Evolutionary conservation across 2,329 filamentous ascomycete species (phyloP).

Genomic region (Herpomyces periplanetae): DNA sequence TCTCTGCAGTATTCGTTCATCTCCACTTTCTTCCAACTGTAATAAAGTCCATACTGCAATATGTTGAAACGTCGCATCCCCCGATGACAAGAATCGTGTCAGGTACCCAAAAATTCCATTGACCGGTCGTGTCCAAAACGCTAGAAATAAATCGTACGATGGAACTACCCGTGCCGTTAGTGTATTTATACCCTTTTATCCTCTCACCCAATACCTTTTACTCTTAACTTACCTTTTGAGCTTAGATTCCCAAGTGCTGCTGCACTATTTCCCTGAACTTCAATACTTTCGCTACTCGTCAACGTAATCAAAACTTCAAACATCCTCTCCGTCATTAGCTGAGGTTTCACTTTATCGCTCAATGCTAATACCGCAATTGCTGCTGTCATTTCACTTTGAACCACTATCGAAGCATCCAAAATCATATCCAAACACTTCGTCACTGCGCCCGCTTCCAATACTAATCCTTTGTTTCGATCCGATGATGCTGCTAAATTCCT

Average conservation of each 20-base stretch:
- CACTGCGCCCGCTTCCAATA: conserved; percentile 74
- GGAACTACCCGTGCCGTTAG: too few species aligned
- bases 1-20: conserved; percentile 46
- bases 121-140: conserved; percentile 65
- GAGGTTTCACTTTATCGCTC: conserved; percentile 74
- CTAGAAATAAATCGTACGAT: conserved; percentile 78
- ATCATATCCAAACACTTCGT: conserved; percentile 96
- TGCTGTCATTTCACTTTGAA: conserved; percentile 98
- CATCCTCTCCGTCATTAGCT: conserved; percentile 58
- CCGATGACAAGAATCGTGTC: conserved; percentile 59
- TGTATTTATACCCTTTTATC: too few species aligned
- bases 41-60: conserved; percentile 95
- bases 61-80: conserved; percentile 89
- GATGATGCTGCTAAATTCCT: conserved; percentile 85
- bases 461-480: conserved; percentile 88
- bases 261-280: conserved; percentile 91
- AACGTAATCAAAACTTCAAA: conserved; percentile 86
- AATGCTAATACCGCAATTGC: conserved; percentile 81
- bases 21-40: conserved; percentile 76
- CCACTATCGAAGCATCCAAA: conserved; percentile 56
- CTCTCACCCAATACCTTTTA: too few species aligned
- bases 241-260: conserved; percentile 80
- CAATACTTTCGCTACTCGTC: conserved; percentile 75
- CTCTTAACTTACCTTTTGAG: conserved; percentile 43
- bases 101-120: conserved; percentile 88